A percentile compares a stretch with the other conserved stretches of the same genome.
Conservation (phyloP, 257 asterid species). For the Voacanga thouarsii region DNA sequence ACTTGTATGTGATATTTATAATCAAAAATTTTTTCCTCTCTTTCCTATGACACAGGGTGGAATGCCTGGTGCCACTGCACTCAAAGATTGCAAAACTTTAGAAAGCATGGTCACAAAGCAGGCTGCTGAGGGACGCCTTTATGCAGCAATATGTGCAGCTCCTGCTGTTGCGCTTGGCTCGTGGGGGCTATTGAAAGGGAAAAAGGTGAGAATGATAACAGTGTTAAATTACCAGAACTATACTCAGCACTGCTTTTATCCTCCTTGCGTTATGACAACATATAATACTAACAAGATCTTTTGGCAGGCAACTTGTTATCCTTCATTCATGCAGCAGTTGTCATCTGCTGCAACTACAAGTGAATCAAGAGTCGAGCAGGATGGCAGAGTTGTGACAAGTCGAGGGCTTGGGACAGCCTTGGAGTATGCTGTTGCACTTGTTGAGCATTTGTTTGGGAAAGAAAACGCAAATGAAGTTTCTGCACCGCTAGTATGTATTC, state of each 20-base stretch:
- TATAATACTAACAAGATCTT: constrained; percentile 7
- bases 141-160: constrained; percentile 95
- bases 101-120: constrained; percentile 72
- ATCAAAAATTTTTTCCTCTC: background rate
- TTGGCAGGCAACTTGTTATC: constrained; percentile 87
- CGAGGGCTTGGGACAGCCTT: constrained; percentile 93
- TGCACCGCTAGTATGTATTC: constrained; percentile 64
- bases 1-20: background rate
- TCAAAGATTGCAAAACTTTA: constrained; percentile 69
- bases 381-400: constrained; percentile 85
- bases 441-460: constrained; percentile 74
- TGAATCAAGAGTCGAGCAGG: constrained; percentile 83
- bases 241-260: background rate
- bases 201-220: constrained; percentile 44
- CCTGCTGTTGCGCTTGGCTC: constrained; percentile 93
- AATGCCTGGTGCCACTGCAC: constrained; percentile 77
- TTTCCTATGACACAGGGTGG: constrained; percentile 59
- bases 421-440: constrained; percentile 80
- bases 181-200: constrained; percentile 88
- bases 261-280: constrained; percentile 6
- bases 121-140: constrained; percentile 56
- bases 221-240: background rate
- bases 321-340: constrained; percentile 78
- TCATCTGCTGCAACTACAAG: constrained; percentile 60
- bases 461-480: constrained; percentile 80